Evolutionary conservation across 2,329 filamentous ascomycete genomes (phyloP).

Genomic region (Colletotrichum spinosum): DNA sequence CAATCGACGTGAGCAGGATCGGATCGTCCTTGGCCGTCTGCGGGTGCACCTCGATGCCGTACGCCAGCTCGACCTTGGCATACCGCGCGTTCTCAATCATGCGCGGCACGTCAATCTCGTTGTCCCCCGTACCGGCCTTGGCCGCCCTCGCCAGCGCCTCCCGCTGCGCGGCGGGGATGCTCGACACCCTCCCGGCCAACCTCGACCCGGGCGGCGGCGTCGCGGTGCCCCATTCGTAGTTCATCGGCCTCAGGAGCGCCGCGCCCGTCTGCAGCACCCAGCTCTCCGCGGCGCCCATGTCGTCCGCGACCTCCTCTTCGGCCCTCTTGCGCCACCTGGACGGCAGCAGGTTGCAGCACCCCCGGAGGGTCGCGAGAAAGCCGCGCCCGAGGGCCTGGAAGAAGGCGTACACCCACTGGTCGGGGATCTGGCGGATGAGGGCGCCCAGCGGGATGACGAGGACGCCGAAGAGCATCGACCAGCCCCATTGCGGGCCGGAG

Average conservation of each 20-base stretch:
- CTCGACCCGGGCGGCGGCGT: conserved; percentile 28
- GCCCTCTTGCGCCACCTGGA: conserved; percentile 36
- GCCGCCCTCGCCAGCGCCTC: conserved; percentile 37
- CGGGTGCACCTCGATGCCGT: conserved; percentile 52
- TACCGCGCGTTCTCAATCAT: conserved; percentile 34
- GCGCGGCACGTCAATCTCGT: conserved; percentile 36
- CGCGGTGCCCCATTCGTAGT: conserved; percentile 41
- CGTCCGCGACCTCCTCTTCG: conserved; percentile 22
- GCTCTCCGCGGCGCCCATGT: conserved; percentile 37
- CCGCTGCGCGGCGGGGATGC: conserved; percentile 40
- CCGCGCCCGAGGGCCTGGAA: conserved; percentile 43
- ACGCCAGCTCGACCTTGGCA: conserved; percentile 21
- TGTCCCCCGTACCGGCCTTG: conserved; percentile 17
- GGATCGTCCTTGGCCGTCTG: conserved; percentile 54
- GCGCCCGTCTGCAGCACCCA: conserved; percentile 42
- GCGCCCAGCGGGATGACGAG: conserved; percentile 73
- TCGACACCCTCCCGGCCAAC: conserved; percentile 36
- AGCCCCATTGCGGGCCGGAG: conserved; percentile 75
- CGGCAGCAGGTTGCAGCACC: conserved; percentile 37
- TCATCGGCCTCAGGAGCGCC: conserved; percentile 38
- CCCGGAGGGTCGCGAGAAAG: conserved; percentile 42
- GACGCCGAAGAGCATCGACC: conserved; percentile 75
- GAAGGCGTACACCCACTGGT: conserved; percentile 52
- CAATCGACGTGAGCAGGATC: conserved; percentile 45
- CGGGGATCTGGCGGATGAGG: conserved; percentile 55